Evolutionary conservation across 371 early-diverging fungal species (phyloP).

Genomic region (Saksenaea oblongispora): DNA sequence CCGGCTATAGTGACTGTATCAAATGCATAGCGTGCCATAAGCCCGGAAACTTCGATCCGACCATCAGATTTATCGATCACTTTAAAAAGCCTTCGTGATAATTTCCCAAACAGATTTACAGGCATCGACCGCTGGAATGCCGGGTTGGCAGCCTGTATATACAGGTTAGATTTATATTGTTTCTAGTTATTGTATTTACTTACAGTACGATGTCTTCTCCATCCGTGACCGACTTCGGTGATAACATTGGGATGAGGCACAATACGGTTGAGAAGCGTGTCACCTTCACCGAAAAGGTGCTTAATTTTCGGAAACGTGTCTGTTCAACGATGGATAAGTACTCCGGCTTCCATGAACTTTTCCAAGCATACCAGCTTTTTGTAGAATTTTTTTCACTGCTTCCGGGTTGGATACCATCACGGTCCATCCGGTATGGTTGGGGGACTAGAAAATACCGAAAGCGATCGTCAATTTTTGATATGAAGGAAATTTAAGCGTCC

Average conservation of each 20-base stretch:
- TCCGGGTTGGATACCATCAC: constrained; percentile 9
- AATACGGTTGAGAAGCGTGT: constrained; percentile 11
- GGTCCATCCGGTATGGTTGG: constrained; percentile 5
- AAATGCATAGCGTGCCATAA: no score
- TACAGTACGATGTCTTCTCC: constrained; percentile 28
- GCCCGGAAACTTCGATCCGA: no score
- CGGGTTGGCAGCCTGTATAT: constrained; percentile 30
- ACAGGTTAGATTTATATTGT: neutral
- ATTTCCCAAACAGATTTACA: constrained; percentile 24
- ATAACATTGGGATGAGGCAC: constrained; percentile 14
- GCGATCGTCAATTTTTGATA: neutral
- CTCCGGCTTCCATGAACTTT: neutral
- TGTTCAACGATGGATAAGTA: neutral
- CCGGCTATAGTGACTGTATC: no score
- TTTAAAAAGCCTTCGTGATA: constrained; percentile 18
- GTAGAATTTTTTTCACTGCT: constrained; percentile 10
- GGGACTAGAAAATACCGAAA: neutral
- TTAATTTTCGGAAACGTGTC: constrained; percentile 15
- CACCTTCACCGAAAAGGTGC: neutral
- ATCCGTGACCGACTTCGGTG: constrained; percentile 16
- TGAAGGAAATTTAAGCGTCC: neutral
- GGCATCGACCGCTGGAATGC: constrained; percentile 39
- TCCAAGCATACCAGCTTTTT: constrained; percentile 6
- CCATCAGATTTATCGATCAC: constrained; percentile 11
- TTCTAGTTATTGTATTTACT: neutral